Conservation (phyloP, 441 rosid species). For the Brassica hybrid region DNA sequence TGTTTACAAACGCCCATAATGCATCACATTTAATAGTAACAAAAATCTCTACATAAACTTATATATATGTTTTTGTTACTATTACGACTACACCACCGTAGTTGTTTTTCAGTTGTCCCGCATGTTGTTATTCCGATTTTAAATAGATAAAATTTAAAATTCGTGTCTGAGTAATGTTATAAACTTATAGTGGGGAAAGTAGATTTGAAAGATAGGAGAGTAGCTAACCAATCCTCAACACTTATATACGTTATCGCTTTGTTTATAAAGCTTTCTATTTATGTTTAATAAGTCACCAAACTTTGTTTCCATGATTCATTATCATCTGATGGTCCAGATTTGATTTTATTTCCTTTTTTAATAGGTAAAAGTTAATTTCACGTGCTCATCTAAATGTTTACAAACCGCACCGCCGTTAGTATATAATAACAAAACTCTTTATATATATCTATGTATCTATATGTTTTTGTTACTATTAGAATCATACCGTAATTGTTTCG, state of each 20-base stretch:
- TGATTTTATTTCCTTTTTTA: not conserved
- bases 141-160: not conserved
- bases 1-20: no score
- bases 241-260: not conserved
- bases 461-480: no score
- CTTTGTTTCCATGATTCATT: not conserved
- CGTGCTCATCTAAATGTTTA: not conserved
- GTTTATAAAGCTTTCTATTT: not conserved
- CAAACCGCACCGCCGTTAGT: no score
- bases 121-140: no score
- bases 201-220: not conserved
- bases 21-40: no score
- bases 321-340: not conserved
- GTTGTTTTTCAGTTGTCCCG: no score
- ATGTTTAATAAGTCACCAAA: not conserved
- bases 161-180: conserved; percentile 13
- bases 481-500: no score
- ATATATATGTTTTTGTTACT: no score
- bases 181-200: not conserved
- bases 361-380: not conserved
- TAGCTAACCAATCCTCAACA: conserved; percentile 29
- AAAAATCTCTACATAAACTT: no score
- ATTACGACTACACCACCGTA: no score
- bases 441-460: no score
- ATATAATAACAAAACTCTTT: no score